A percentile compares a stretch with the other conserved stretches of the same genome.
These are phyloP conservation scores for Bruguiera parviflora DNA, from an alignment of 345 rosid genomes.

Conservation along the genomic window DNA sequence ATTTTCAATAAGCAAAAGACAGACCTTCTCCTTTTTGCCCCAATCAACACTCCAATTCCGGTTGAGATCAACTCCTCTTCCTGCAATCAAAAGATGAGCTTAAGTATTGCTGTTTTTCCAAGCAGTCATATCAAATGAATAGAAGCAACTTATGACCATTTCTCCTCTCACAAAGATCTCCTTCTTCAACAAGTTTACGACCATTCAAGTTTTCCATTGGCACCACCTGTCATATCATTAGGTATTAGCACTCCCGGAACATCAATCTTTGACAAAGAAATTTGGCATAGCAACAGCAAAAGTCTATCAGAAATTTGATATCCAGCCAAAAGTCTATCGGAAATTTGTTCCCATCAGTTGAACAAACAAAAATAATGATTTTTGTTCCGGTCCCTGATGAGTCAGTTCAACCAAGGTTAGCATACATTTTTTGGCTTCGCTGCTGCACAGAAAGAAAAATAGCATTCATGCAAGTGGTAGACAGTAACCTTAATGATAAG, in stretches of 20 bases:
- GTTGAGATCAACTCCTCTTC: slow-evolving; percentile 97
- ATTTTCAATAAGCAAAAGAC: background rate
- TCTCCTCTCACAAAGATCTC: slow-evolving; percentile 93
- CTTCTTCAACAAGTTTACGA: slow-evolving; percentile 87
- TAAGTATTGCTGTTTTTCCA: slow-evolving; percentile 10
- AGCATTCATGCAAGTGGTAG: background rate
- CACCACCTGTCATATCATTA: slow-evolving; percentile 50
- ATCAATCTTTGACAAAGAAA: background rate
- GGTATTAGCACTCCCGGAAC: slow-evolving; percentile 13
- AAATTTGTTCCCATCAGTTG: background rate
- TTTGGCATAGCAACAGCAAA: slow-evolving; percentile 1
- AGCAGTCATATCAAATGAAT: slow-evolving; percentile 13
- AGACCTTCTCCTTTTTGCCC: slow-evolving; percentile 98
- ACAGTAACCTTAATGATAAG: slow-evolving; percentile 71
- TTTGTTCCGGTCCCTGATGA: no score
- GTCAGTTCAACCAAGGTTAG: no score
- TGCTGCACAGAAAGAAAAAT: background rate
- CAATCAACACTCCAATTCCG: slow-evolving; percentile 98
- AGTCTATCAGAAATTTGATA: background rate
- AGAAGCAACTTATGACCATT: slow-evolving; percentile 49
- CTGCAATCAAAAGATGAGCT: slow-evolving; percentile 35
- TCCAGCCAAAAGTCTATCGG: background rate
- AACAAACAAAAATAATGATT: background rate
- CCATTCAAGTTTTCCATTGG: slow-evolving; percentile 96
- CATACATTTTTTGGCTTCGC: background rate